Evolutionary conservation across 176 grass and related monocot species (phyloP), one percentile per base, ranked within the genome.

Genomic region (Triticum urartu): DNA sequence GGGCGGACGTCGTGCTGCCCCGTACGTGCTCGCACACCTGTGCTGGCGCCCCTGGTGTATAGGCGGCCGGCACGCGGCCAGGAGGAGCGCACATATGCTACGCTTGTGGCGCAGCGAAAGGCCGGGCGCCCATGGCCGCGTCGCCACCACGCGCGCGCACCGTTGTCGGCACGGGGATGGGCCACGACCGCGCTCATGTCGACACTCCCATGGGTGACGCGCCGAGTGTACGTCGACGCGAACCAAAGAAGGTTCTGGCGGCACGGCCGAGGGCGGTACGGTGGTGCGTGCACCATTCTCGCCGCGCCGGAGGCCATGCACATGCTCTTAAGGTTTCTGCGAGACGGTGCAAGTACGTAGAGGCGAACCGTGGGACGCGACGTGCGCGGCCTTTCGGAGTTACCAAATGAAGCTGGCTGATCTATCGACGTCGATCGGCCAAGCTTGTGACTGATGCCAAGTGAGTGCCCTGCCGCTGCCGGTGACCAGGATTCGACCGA

Each of bases 401-500:
- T 62, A 38, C 81, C 89, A 91, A 87, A 84, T 40, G 69, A 33
- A 54, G 81, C 42, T 11, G 38, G 8, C 4, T 39, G 47, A 48
- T 59, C 10, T 21, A 80, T 67, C 21, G 17, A 21, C 3, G 22
- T 39, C 72, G 22, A 26, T 26, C 1, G 5, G 7, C 4, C n/a
- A 48, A 63, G 64, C 45, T 30, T 47, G 52, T 62, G 42, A 42
- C 38, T 1, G 81, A 26, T 39, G 79, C 20, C 6, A 14, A 14
- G 22, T 11, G 45, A 11, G n/a, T 63, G 60, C 60, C 20, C 9
- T 10, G 40, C 36, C 36, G 36, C 26, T 58, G 65, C n/a, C 12
- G 60, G 59, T 68, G 62, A 66, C 35, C 81, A 75, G 33, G 74
- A 60, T 80, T 78, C 81, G 76, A 76, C 68, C 81, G 85, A 52